Conservation (phyloP, 768 basidiomycete genomes). For the Leccinum truebloodii region DNA sequence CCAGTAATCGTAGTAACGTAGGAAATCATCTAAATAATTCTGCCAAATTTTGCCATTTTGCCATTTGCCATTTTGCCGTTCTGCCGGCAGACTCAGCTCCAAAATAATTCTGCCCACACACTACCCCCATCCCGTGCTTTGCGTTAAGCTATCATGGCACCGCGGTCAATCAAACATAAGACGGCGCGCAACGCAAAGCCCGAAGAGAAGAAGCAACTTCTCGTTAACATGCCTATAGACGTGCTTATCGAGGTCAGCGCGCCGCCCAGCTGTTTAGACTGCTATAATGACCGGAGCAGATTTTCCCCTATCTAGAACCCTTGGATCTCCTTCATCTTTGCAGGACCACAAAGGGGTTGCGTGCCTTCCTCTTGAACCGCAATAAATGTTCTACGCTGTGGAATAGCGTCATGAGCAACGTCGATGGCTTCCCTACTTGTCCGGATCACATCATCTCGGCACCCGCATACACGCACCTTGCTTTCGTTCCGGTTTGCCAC, state of each 20-base stretch:
- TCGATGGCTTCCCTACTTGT: slow-evolving; percentile 27
- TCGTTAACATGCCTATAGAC: slow-evolving; percentile 17
- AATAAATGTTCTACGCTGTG: slow-evolving; percentile 23
- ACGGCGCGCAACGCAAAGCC: neutral
- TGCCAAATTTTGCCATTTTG: too few relatives aligned
- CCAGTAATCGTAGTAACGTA: too few relatives aligned
- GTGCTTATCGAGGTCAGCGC: slow-evolving; percentile 15
- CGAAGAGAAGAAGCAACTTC: neutral
- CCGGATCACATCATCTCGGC: slow-evolving; percentile 30
- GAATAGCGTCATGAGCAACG: slow-evolving; percentile 26
- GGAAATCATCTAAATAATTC: too few relatives aligned
- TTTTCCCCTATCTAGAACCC: slow-evolving; percentile 23
- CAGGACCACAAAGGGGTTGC: slow-evolving; percentile 33
- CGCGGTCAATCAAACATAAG: neutral
- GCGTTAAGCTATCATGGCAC: slow-evolving; percentile 5
- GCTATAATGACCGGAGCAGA: neutral
- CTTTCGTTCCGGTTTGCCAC: slow-evolving; percentile 32
- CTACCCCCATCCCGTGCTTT: neutral
- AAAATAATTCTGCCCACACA: too few relatives aligned
- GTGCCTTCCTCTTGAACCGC: slow-evolving; percentile 18
- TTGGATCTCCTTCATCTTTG: slow-evolving; percentile 34
- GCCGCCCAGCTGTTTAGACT: neutral
- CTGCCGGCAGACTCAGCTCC: too few relatives aligned
- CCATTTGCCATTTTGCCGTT: too few relatives aligned
- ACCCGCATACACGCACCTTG: slow-evolving; percentile 25